Conservation (phyloP, 2,329 filamentous ascomycete genomes). For the Aspergillus sp. region DNA sequence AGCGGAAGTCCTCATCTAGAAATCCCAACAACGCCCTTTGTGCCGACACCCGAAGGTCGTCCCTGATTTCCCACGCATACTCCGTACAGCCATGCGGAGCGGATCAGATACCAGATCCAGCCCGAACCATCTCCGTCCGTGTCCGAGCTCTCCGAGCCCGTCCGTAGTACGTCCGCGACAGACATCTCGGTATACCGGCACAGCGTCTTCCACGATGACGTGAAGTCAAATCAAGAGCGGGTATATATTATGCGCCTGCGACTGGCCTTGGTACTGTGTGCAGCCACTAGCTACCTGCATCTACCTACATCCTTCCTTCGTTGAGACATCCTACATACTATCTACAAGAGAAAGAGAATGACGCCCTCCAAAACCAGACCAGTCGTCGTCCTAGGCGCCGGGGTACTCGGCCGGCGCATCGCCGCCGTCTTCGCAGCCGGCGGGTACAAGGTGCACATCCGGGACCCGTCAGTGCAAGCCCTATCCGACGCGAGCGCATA, state of each 20-base stretch:
- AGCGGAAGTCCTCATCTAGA: too few species aligned
- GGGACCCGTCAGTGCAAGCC: conserved; percentile 24
- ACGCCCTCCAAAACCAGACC: conserved; percentile 22
- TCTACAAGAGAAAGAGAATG: background rate
- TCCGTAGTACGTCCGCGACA: background rate
- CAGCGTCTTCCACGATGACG: too few species aligned
- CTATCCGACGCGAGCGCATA: conserved; percentile 26
- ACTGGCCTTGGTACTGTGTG: too few species aligned
- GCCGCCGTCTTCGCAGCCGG: conserved; percentile 26
- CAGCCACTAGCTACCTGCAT: background rate
- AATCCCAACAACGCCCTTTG: too few species aligned
- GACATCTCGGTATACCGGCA: background rate
- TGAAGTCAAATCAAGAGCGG: background rate
- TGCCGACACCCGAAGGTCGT: background rate
- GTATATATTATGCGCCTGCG: background rate
- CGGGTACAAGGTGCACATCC: conserved; percentile 25
- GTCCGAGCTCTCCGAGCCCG: conserved; percentile 2
- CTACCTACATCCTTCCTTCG: too few species aligned
- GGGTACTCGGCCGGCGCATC: conserved; percentile 39
- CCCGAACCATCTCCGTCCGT: conserved; percentile 28
- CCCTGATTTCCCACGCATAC: too few species aligned
- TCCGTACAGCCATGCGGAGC: too few species aligned
- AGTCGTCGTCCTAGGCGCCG: conserved; percentile 38
- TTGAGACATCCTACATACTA: background rate
- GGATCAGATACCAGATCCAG: background rate